Evolutionary conservation across 2,329 filamentous ascomycete species (phyloP).

Genomic region (Alternaria sp.): DNA sequence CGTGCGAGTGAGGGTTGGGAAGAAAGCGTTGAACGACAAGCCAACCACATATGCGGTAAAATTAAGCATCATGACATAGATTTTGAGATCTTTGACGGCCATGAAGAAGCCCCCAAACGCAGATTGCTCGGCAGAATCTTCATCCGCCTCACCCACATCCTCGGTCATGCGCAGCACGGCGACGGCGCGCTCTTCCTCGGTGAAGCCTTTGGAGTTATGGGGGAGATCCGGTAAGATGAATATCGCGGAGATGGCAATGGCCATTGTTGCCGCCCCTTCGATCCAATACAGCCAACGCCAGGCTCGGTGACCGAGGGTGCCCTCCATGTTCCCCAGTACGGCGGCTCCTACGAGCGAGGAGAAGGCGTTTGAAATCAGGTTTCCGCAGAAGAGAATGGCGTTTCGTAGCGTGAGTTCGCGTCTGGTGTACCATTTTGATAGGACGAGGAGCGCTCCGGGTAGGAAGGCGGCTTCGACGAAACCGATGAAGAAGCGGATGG

Average conservation of each 20-base stretch:
- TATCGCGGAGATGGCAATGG: conserved; percentile 41
- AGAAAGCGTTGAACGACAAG: conserved; percentile 49
- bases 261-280: conserved; percentile 47
- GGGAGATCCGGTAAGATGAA: conserved; percentile 49
- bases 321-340: conserved; percentile 52
- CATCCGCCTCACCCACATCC: conserved; percentile 61
- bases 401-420: conserved; percentile 55
- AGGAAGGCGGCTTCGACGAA: conserved; percentile 61
- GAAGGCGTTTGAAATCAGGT: conserved; percentile 56
- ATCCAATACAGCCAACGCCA: conserved; percentile 57
- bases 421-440: conserved; percentile 73
- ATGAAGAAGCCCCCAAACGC: conserved; percentile 64
- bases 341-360: conserved; percentile 56
- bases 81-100: conserved; percentile 68
- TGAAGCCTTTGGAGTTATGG: conserved; percentile 57
- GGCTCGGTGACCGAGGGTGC: conserved; percentile 46
- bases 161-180: conserved; percentile 53
- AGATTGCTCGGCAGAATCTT: conserved; percentile 56
- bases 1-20: conserved; percentile 51
- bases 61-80: conserved; percentile 70
- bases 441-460: conserved; percentile 68
- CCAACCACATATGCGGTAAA: conserved; percentile 69
- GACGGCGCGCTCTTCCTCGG: conserved; percentile 56
- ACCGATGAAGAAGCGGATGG: conserved; percentile 50
- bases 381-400: conserved; percentile 55